Evolutionary conservation across 140 eudicot genomes (phyloP), one percentile per base, ranked within the genome.

Genomic region (Anethum foeniculum): DNA sequence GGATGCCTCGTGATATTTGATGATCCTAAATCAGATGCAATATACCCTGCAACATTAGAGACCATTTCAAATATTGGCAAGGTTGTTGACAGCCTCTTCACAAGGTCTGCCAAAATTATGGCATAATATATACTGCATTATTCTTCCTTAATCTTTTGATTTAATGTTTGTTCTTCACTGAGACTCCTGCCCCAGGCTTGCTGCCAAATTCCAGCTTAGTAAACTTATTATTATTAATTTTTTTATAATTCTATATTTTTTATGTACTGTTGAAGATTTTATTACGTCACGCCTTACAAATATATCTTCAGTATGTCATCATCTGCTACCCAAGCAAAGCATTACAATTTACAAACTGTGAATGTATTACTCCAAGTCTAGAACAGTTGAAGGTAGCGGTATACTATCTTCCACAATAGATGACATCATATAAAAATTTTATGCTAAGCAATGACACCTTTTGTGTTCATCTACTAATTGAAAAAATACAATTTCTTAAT

Each of bases 71-170:
- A 92, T 79, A 82, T 90, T 88, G 97, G 91, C 18, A 94, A 92
- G 86, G 98, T 94, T 71, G 98, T 94, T 13, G 98, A 92, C 83
- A 94, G 97, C 80, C 87, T 94, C 71, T 94, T 85, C 79, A 90
- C 82, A 25, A 92, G 98, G 83, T 94, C 98, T 3, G 97, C 97
- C 25, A 94, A 92, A 81, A 92, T 94, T 23, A 92, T 92, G 98
- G 98, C 95, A 10, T 93, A 77, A 91, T n/a, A 5, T 25, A 9
- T 44, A 36, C 76, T 6, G 52, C 62, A 25, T 48, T 71, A 4
- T 79, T 7, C 27, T 44, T 6, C 58, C 19, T 51, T 27, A 60
- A 21, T 78, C 18, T 7, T n/a, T 19, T 78, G 74, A 34, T 38
- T 39, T 14, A 62, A 62, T 62, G 52, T 43, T 30, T 79, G 81